Conservation (phyloP, 495 filamentous ascomycete species). For the Geoglossum glabrum region DNA sequence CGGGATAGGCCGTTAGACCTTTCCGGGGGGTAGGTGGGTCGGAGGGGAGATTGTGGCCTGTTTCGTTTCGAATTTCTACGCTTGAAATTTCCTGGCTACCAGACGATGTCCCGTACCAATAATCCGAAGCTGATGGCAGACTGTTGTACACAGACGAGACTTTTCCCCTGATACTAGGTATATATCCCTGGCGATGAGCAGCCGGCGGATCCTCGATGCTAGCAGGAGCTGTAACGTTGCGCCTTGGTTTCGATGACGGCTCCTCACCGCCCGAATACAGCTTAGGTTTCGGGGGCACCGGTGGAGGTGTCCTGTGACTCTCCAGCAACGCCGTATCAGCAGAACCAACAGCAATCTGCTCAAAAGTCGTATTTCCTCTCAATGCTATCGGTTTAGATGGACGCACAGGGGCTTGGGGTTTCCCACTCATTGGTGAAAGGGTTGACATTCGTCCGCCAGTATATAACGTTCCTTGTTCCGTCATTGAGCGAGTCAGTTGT, state of each 20-base stretch:
- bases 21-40: conserved; percentile 14
- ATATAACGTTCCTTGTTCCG: conserved; percentile 12
- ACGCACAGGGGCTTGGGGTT: neutral
- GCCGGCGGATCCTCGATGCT: neutral
- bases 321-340: neutral
- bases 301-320: neutral
- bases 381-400: neutral
- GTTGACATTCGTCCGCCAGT: neutral
- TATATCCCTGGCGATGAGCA: conserved; percentile 13
- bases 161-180: conserved; percentile 18
- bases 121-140: conserved; percentile 18
- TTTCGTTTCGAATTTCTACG: neutral
- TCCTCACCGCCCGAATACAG: neutral
- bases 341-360: neutral
- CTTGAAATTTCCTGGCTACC: neutral
- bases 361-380: neutral
- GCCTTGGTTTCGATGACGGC: neutral
- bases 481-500: conserved; percentile 17
- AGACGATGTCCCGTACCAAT: neutral
- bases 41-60: neutral
- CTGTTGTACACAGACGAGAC: conserved; percentile 27
- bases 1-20: conserved; percentile 20
- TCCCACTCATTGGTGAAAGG: neutral
- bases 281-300: conserved; percentile 4
- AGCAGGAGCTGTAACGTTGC: neutral